Evolutionary conservation across 177 flowering plant species (phyloP), one percentile per base, ranked within the genome.

Genomic region (Vitis hybrid): DNA sequence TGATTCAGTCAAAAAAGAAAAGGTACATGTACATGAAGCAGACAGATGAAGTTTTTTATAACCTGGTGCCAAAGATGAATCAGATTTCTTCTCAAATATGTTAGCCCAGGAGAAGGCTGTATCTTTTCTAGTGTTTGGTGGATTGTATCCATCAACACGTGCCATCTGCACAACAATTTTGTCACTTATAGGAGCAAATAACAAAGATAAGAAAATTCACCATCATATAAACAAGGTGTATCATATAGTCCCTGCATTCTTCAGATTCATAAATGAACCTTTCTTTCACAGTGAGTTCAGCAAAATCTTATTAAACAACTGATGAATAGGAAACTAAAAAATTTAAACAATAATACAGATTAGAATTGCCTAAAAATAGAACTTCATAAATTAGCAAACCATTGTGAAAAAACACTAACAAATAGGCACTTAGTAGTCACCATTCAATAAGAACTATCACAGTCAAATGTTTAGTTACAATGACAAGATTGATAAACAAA

Each of bases 111-210:
- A 62, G 56, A 87, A 83, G 24, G 85, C 75, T 12, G 80, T 50
- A 63, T 89, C 97, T 74, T 77, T 85, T 76, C 70, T 84, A 77
- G 72, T 78, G 76, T 58, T 85, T 40, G 81, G 91, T 59, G 82
- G 81, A 80, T 86, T 82, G 60, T 73, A 77, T 64, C 91, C 98
- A 86, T 95, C 99, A 69, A 89, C 81, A 56, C 94, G 92, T 21
- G 87, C 90, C 80, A 86, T 91, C 99, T 95, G 87, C 80, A 82
- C 21, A 79, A 56, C 27, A 72, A 68, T 27, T 32, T 50, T 4
- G 1, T 16, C 11, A 60, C 21, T 18, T 32, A 55, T n/a, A 60
- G 9, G 7, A 15, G 49, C 67, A 65, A 16, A 18, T 14, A 32
- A 50, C 1, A 46, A 51, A 65, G 7, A 21, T 32, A 35, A 54